Evolutionary conservation across 805 yeast genomes (phyloP).

Genomic region (Metschnikowia aberdeeniae): DNA sequence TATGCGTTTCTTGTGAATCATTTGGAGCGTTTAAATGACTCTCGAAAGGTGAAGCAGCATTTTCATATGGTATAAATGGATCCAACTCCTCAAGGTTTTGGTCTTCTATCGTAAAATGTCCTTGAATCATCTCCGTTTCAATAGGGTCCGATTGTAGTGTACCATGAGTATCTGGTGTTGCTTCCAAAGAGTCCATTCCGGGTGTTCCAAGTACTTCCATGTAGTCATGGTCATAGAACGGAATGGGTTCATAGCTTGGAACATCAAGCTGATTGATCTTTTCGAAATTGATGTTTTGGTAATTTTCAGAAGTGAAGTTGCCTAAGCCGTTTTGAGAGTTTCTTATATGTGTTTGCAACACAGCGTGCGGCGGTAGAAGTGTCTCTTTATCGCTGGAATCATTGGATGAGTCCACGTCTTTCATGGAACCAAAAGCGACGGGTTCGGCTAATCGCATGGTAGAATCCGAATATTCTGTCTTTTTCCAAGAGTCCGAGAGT

Average conservation of each 20-base stretch:
- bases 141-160: conserved; percentile 4
- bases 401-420: conserved; percentile 7
- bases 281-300: conserved; percentile 10
- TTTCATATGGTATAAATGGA: not conserved
- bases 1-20: too few species aligned
- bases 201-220: not conserved
- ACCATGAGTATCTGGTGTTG: not conserved
- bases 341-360: conserved; percentile 1
- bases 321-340: conserved; percentile 9
- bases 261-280: conserved; percentile 12
- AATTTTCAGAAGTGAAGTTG: conserved; percentile 6
- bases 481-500: conserved; percentile 10
- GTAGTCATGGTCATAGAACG: conserved; percentile 6
- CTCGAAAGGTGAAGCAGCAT: not conserved
- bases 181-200: not conserved
- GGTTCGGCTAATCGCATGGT: conserved; percentile 14
- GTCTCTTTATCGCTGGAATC: conserved; percentile 14
- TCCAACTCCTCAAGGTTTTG: conserved; percentile 7
- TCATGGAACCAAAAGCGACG: conserved; percentile 13
- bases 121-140: conserved; percentile 12
- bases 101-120: conserved; percentile 15
- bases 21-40: too few species aligned
- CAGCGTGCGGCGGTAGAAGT: not conserved
- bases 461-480: not conserved
- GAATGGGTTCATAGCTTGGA: conserved; percentile 14